These are phyloP conservation scores for Coprinellus micaceus DNA, from an alignment of 768 basidiomycete genomes.

Conservation along the genomic window DNA sequence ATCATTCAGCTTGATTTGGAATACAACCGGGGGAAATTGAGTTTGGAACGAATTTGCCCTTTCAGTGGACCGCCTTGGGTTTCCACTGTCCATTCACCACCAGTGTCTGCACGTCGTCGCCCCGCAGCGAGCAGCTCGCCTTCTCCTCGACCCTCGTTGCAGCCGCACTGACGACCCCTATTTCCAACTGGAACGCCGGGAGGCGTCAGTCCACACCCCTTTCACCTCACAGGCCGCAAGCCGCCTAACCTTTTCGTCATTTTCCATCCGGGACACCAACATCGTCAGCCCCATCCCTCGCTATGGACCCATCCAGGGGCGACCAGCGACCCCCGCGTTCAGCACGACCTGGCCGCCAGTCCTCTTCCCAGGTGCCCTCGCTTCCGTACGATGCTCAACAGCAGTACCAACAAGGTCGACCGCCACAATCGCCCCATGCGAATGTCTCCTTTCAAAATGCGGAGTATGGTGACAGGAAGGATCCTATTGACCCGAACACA, in stretches of 20 bases:
- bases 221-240: background rate
- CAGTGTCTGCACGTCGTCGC: constrained; percentile 3
- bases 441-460: constrained; percentile 65
- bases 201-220: constrained; percentile 10
- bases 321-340: constrained; percentile 55
- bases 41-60: constrained; percentile 1
- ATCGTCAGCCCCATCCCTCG: background rate
- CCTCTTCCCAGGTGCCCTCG: constrained; percentile 37
- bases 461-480: constrained; percentile 68
- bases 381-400: constrained; percentile 34
- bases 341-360: constrained; percentile 40
- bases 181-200: constrained; percentile 3
- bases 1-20: background rate
- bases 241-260: constrained; percentile 9
- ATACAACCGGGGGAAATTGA: background rate
- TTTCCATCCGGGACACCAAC: background rate
- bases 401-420: constrained; percentile 25
- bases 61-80: constrained; percentile 7
- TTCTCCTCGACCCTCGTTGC: constrained; percentile 11
- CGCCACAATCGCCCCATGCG: constrained; percentile 30
- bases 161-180: constrained; percentile 9
- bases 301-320: constrained; percentile 19
- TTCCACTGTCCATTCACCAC: constrained; percentile 7
- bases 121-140: constrained; percentile 4
- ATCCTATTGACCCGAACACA: constrained; percentile 44